phyloP scores from a whole-genome alignment of 1,284 basidiomycete genomes.

The Fomitopsis schrenkii region DNA sequence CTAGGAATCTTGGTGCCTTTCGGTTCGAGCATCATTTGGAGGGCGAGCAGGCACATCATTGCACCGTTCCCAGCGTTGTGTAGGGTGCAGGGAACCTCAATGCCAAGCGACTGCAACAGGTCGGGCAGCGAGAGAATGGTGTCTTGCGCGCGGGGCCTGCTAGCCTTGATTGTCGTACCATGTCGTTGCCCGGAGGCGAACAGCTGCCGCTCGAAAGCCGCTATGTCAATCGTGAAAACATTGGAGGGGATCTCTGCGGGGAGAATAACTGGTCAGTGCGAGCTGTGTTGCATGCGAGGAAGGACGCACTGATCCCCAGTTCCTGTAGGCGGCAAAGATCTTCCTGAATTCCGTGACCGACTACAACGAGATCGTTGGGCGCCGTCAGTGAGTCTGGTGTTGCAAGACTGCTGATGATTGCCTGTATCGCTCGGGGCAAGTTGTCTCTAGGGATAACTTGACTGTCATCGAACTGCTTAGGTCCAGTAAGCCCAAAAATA shows the following conservation, averaged over 20 bases:
- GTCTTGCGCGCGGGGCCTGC: conserved; percentile 41
- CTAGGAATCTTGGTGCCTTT: conserved; percentile 27
- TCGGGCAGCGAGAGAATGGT: conserved; percentile 52
- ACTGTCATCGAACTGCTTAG: conserved; percentile 69
- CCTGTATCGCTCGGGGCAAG: conserved; percentile 69
- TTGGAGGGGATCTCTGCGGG: conserved; percentile 67
- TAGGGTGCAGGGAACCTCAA: conserved; percentile 38
- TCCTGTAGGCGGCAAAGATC: conserved; percentile 63
- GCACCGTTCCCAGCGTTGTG: conserved; percentile 75
- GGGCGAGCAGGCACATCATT: conserved; percentile 54
- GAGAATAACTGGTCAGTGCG: neutral
- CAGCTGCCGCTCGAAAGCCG: conserved; percentile 55
- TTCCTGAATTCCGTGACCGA: conserved; percentile 61
- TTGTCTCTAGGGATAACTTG: conserved; percentile 66
- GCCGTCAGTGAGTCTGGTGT: conserved; percentile 76
- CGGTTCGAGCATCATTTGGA: conserved; percentile 62
- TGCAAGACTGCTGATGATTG: conserved; percentile 69
- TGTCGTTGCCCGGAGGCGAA: conserved; percentile 54
- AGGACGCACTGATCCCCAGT: conserved; percentile 65
- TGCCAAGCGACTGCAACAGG: conserved; percentile 48
- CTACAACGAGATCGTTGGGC: conserved; percentile 70
- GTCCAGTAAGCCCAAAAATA: conserved; percentile 1
- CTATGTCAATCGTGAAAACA: conserved; percentile 66
- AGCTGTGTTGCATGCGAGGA: neutral
- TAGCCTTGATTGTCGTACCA: conserved; percentile 53